Evolutionary conservation across 169 alveolate species (phyloP), one percentile per base, ranked within the genome.

Genomic region (Cardiosporidium cionae): DNA sequence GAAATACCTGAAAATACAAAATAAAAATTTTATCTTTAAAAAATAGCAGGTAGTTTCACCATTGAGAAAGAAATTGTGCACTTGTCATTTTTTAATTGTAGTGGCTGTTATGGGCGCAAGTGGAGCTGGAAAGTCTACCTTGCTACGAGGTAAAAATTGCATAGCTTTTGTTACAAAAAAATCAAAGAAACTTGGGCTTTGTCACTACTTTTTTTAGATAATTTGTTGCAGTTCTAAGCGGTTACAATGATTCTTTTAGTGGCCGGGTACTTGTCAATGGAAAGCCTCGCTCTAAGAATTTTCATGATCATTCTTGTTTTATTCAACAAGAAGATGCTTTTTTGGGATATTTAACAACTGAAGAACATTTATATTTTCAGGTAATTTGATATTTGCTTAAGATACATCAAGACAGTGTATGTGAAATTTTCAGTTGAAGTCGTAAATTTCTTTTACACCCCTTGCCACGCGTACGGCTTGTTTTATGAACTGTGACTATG

Each of bases 121-220:
- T 16, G 95, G 95, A 1, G 92, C 93, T 28, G 95, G 95, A 36
- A 90, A 88, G 78, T 86, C 94, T 27, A 83, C 91, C 7, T 74
- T 89, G 7, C 81, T 90, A 31, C 84, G 86, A 72, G 75, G 82
- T 74, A 27, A 16, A 69, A 22, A 1, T 7, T 34, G 9, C 68
- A 67, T n/a, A 67, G 29, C 58, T 67, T n/a, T 25, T 32, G 7
- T 7, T 32, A 67, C 65, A 34, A 27, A 0, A 9, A 67, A 7
- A 23, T 67, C 9, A 32, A 34, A 34, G 67, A 67, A 9, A 34
- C 31, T 31, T 9, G 9, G 0, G 0, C 36, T 22, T 1, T 22
- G 22, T 1, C 0, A 22, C 27, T 7, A 22, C 22, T 28, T 35
- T 9, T 32, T 7, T 35, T n/a, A 7, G 7, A 25, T 7, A 1